Evolutionary conservation across 495 filamentous ascomycete species (phyloP), one percentile per base, ranked within the genome.

Genomic region (Xylaria longipes): DNA sequence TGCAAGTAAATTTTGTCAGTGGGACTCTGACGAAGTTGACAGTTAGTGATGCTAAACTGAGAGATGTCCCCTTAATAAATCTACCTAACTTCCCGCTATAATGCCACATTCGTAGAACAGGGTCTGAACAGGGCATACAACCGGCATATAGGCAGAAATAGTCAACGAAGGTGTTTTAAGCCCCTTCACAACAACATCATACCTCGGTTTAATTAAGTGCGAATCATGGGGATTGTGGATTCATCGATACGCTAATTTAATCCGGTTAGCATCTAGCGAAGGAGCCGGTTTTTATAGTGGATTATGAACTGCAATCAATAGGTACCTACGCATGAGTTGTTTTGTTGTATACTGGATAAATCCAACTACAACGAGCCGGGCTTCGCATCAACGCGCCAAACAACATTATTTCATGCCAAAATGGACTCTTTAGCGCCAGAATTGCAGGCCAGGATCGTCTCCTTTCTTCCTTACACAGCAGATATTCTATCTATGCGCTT

Each of bases 341-440:
- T n/a, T n/a, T n/a, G n/a, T n/a, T n/a, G n/a, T n/a, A n/a, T n/a
- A n/a, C n/a, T n/a, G n/a, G n/a, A n/a, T n/a, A n/a, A n/a, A n/a
- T n/a, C n/a, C n/a, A n/a, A n/a, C n/a, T n/a, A 54, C 12, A 5
- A 54, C 50, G 25, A 9, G 17, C 48, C 22, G n/a, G 48, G 2
- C 22, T 50, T 50, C 48, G n/a, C 48, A 50, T 50, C 25, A 29
- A 56, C 11, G 31, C 52, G 17, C 14, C 12, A 4, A 25, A 31
- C n/a, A 29, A 17, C 27, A 15, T 56, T 33, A 45, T 31, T 17
- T 27, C 15, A 17, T 27, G 31, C 22, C 31, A 37, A 37, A 7
- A 68, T 68, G 65, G 65, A 68, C 25, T 57, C 65, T 29, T 31
- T 68, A 33, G 50, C 65, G 39, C 35, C 65, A 3, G 65, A 68